These are phyloP conservation scores for Aspergillus pseudoviridinutans DNA, from an alignment of 2,329 filamentous ascomycete genomes.

Conservation along the genomic window DNA sequence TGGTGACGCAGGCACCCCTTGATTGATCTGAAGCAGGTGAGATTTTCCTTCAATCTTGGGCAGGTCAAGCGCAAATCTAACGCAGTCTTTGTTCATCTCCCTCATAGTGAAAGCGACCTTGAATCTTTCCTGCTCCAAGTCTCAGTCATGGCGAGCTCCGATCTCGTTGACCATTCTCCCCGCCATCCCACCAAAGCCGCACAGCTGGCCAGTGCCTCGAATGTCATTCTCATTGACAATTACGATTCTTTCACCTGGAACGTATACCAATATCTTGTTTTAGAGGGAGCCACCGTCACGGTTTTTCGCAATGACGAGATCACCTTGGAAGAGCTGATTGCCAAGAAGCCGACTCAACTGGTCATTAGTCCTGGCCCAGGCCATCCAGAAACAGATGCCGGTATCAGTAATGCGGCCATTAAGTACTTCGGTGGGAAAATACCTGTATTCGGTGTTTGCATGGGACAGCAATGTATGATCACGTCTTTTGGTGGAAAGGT, in stretches of 20 bases:
- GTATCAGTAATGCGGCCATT: slow-evolving; percentile 89
- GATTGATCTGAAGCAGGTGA: not conserved
- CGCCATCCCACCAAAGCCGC: slow-evolving; percentile 68
- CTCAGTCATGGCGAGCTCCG: slow-evolving; percentile 29
- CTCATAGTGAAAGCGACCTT: not conserved
- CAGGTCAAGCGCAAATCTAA: not conserved
- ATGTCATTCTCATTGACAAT: slow-evolving; percentile 95
- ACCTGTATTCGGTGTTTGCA: slow-evolving; percentile 94
- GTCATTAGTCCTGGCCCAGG: slow-evolving; percentile 94
- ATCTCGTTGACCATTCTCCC: slow-evolving; percentile 77
- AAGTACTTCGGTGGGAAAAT: slow-evolving; percentile 90
- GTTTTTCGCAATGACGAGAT: slow-evolving; percentile 93
- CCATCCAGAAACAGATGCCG: slow-evolving; percentile 86
- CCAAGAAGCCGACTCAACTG: slow-evolving; percentile 83
- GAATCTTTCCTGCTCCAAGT: slow-evolving; percentile 33
- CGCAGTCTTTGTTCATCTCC: not conserved
- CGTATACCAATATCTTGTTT: slow-evolving; percentile 93
- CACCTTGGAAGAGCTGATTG: slow-evolving; percentile 75
- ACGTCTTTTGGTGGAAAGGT: slow-evolving; percentile 89
- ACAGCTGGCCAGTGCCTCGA: slow-evolving; percentile 74
- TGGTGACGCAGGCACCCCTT: not conserved
- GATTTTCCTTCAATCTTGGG: not conserved
- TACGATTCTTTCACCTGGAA: slow-evolving; percentile 99
- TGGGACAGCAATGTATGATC: slow-evolving; percentile 99
- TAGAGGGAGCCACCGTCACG: slow-evolving; percentile 89